Evolutionary conservation across 1,284 basidiomycete species (phyloP).

Genomic region (Sanghuangporus weigelae): DNA sequence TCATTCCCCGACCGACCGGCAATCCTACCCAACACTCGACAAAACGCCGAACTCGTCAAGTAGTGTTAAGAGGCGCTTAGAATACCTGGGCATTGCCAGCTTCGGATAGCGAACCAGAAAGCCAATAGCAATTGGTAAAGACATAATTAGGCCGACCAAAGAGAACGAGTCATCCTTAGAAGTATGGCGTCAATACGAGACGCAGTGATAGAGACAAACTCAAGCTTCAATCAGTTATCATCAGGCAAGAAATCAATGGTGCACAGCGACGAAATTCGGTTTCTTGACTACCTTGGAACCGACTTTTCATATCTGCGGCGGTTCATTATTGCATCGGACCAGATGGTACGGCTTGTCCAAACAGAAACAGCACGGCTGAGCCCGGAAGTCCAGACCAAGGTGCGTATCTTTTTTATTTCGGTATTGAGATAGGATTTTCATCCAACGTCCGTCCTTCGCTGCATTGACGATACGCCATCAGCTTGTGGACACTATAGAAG

Average conservation of each 20-base stretch:
- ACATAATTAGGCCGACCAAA: background rate
- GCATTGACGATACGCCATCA: background rate
- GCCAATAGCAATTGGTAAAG: background rate
- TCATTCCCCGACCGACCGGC: slow-evolving; percentile 3
- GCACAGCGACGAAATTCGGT: slow-evolving; percentile 4
- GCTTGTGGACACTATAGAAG: slow-evolving; percentile 13
- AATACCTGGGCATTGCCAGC: background rate
- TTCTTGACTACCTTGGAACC: slow-evolving; percentile 10
- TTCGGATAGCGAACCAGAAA: background rate
- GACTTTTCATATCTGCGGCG: slow-evolving; percentile 14
- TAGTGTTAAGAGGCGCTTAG: background rate
- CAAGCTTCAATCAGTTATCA: background rate
- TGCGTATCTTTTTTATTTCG: background rate
- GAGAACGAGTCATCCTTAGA: background rate
- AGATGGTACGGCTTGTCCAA: slow-evolving; percentile 10
- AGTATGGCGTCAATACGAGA: background rate
- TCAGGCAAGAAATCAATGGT: background rate
- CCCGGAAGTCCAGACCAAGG: slow-evolving; percentile 11
- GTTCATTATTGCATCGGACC: slow-evolving; percentile 11
- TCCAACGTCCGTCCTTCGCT: background rate
- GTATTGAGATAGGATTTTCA: background rate
- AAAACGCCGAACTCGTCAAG: background rate
- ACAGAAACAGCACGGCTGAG: slow-evolving; percentile 6
- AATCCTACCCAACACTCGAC: background rate
- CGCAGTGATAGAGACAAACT: background rate